phyloP scores from a whole-genome alignment of 306 rosid species.

The Mimosa pudica region DNA sequence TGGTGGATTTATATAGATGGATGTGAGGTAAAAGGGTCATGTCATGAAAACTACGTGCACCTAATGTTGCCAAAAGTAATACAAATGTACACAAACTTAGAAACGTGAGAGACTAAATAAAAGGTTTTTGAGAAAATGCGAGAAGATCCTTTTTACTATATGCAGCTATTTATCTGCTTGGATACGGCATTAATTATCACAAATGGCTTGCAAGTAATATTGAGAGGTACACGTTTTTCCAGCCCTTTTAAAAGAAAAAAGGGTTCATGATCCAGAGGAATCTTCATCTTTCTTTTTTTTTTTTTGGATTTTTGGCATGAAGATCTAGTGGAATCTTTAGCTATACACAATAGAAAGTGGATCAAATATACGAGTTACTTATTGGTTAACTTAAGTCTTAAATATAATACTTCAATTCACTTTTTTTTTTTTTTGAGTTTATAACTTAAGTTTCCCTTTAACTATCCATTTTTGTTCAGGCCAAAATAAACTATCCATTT shows the following conservation, averaged over 20 bases:
- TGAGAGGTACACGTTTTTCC: conserved; percentile 15
- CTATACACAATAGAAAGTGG: too few relatives aligned
- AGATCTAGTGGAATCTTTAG: neutral
- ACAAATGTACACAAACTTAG: conserved; percentile 30
- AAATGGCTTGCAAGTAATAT: conserved; percentile 30
- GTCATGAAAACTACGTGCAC: conserved; percentile 53
- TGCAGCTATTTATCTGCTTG: conserved; percentile 32
- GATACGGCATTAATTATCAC: conserved; percentile 39
- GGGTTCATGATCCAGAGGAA: neutral
- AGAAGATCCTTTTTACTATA: conserved; percentile 30
- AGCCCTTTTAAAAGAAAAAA: neutral
- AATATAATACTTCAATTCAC: too few relatives aligned
- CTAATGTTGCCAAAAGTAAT: conserved; percentile 45
- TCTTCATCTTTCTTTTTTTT: neutral
- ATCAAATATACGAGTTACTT: too few relatives aligned
- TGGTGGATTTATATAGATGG: conserved; percentile 22
- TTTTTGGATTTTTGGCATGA: too few relatives aligned
- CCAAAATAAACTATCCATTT: too few relatives aligned
- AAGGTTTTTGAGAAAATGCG: conserved; percentile 27
- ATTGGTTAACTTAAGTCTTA: too few relatives aligned
- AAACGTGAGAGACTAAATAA: conserved; percentile 30
- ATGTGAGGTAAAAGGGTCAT: conserved; percentile 26
- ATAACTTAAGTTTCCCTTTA: too few relatives aligned
- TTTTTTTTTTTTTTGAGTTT: too few relatives aligned
- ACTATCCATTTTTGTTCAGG: too few relatives aligned